Evolutionary conservation across 768 basidiomycete genomes (phyloP).

Genomic region (Kwoniella europaea): DNA sequence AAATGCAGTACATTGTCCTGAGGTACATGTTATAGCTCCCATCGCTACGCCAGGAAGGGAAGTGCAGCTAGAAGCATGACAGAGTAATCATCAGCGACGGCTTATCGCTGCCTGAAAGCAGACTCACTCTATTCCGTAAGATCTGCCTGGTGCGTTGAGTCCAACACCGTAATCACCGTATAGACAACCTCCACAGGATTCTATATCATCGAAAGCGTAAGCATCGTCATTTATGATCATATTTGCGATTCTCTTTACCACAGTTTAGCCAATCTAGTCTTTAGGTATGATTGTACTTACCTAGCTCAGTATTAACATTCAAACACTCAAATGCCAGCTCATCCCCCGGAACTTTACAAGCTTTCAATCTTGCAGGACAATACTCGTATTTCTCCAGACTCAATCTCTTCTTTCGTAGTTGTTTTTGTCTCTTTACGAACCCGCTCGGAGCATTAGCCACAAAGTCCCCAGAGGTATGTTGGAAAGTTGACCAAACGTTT

Average conservation of each 20-base stretch:
- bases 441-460: conserved; percentile 16
- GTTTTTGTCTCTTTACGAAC: conserved; percentile 15
- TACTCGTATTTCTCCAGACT: neutral
- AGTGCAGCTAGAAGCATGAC: conserved; percentile 6
- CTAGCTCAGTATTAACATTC: conserved; percentile 15
- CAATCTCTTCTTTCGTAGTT: conserved; percentile 7
- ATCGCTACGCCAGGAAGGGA: conserved; percentile 6
- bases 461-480: neutral
- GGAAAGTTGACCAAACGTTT: conserved; percentile 6
- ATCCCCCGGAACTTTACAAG: conserved; percentile 19
- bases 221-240: neutral
- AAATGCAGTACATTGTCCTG: conserved; percentile 15
- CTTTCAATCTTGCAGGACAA: conserved; percentile 16
- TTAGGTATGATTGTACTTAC: neutral
- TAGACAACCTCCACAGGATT: conserved; percentile 20
- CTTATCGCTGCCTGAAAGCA: neutral
- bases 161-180: conserved; percentile 13
- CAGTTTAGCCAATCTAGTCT: neutral
- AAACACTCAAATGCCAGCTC: conserved; percentile 20
- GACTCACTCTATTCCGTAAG: conserved; percentile 11
- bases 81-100: too few relatives aligned
- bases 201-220: neutral
- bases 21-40: conserved; percentile 15
- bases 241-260: neutral
- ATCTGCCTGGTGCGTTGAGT: neutral